Evolutionary conservation across 352 stramenopile genomes (phyloP), one percentile per base, ranked within the genome.

Genomic region (Pythium aquatile): DNA sequence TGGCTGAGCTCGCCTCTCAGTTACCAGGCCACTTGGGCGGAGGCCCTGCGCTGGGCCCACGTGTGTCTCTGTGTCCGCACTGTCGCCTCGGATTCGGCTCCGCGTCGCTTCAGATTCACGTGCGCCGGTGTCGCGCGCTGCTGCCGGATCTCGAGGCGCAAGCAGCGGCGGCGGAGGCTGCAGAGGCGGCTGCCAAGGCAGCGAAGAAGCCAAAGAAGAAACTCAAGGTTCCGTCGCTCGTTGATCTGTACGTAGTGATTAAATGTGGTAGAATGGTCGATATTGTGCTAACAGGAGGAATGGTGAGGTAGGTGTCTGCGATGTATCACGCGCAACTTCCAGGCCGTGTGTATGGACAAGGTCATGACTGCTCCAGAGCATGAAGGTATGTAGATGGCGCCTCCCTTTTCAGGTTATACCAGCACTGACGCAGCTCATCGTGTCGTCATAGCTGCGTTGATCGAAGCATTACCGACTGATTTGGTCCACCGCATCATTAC

Each of bases 401-500:
- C 28, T 13, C 2, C 32, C 1, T 9, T 9, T 35, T 24, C 20
- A 24, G 20, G 20, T 24, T 24, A 24, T 24, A 24, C 20, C 20
- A 24, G 20, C 20, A 24, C 20, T 24, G 20, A 24, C 20, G 20
- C 20, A 24, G 32, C 32, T 35, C 32, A 35, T 9, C 32, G 24
- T 30, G 16, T 30, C 16, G 8, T 9, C 13, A 5, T 26, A 90
- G 81, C 75, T 30, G 76, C 72, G 44, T 60, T 92, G 68, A 81
- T 92, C 14, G 79, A 82, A 28, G 78, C 81, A n/a, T 66, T 92
- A 42, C 83, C 83, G 8, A 79, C 64, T 17, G 72, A 78, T 39
- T 73, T 92, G 17, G 68, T 90, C 61, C 83, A 90, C 53, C 79
- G 83, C 20, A 84, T 92, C 64, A 77, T 92, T 52, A 68, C 81